phyloP scores from a whole-genome alignment of 768 basidiomycete genomes.

The Tylopilus cervinicoccineus region DNA sequence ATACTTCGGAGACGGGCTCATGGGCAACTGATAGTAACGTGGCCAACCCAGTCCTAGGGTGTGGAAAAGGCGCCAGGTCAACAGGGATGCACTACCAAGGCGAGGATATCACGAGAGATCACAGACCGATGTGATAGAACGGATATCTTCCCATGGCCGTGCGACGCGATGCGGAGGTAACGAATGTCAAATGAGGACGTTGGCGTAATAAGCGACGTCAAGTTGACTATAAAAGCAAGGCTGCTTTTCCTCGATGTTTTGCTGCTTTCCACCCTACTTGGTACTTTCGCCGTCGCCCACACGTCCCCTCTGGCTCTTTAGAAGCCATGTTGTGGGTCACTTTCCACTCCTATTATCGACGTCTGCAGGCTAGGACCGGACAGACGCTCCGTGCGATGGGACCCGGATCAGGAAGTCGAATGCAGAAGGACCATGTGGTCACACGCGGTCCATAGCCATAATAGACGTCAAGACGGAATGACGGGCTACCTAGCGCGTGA shows the following conservation, averaged over 20 bases:
- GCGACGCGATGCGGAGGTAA: conserved; percentile 3
- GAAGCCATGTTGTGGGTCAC: background rate
- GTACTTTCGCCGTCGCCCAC: background rate
- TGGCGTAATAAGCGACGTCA: conserved; percentile 3
- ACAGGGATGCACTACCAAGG: background rate
- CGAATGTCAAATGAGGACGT: background rate
- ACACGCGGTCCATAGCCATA: background rate
- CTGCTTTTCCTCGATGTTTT: background rate
- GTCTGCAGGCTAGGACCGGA: background rate
- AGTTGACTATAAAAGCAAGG: conserved; percentile 1
- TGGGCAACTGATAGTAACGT: background rate
- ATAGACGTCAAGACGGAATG: background rate
- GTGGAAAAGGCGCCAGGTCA: background rate
- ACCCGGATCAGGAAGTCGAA: background rate
- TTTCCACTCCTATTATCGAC: background rate
- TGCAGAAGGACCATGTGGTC: background rate
- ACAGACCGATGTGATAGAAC: conserved; percentile 1
- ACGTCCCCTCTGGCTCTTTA: background rate
- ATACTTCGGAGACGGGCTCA: background rate
- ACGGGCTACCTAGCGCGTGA: background rate
- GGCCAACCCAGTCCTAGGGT: background rate
- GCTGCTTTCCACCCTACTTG: background rate
- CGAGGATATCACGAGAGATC: background rate
- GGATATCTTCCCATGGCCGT: conserved; percentile 1
- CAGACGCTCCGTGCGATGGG: background rate